phyloP scores from a whole-genome alignment of 805 yeast species.

The Scheffersomyces ergatensis region DNA sequence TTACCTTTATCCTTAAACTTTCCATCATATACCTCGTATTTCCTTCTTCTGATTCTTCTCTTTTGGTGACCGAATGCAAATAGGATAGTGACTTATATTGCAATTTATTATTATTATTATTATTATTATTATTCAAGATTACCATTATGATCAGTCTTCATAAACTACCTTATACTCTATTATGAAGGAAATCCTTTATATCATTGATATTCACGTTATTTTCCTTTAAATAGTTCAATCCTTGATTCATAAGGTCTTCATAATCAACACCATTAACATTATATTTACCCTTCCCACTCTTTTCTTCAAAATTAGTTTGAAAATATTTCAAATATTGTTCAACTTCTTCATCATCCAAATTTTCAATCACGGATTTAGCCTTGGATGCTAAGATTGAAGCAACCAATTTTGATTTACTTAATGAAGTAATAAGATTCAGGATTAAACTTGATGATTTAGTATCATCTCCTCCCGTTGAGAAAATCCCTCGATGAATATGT shows the following conservation, averaged over 20 bases:
- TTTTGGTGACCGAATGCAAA: too few species aligned
- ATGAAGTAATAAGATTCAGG: background rate
- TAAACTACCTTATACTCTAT: too few species aligned
- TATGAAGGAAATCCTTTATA: background rate
- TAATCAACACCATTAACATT: background rate
- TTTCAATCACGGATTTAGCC: background rate
- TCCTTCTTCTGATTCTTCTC: too few species aligned
- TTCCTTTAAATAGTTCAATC: background rate
- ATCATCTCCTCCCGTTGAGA: too few species aligned
- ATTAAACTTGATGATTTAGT: background rate
- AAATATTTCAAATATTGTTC: background rate
- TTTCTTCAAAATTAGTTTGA: background rate
- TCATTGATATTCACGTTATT: background rate
- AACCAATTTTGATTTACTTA: background rate
- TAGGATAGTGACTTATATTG: too few species aligned
- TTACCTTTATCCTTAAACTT: too few species aligned
- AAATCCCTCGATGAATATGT: background rate
- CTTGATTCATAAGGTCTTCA: background rate
- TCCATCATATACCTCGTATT: too few species aligned
- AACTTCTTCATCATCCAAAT: background rate
- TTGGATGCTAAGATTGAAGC: background rate
- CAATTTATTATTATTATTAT: too few species aligned
- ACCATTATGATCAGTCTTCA: too few species aligned
- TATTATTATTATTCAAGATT: too few species aligned
- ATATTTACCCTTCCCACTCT: background rate